Base-by-base conservation (phyloP, 208 protist species). In the Trypanosoma grayi region DNA sequence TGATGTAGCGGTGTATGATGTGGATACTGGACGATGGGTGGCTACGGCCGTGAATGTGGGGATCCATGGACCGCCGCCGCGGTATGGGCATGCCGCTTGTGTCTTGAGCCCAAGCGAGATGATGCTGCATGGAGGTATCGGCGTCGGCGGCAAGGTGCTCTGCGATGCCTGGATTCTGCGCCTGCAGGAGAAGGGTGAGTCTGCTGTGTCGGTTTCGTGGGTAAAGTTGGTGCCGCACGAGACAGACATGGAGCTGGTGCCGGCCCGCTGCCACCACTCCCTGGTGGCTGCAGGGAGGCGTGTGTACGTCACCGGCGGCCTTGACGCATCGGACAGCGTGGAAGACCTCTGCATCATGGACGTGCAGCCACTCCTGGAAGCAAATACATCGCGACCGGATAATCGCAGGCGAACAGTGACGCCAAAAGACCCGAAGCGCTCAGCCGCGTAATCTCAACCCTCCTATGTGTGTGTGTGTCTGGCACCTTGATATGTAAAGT, bases 141-240 rank as follows among this genome's bases (percentile, higher is more conserved):
- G 75, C 27, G 78, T 47, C 20, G 55, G 27, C 18, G 87, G 84
- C 0, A 45, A 64, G 2, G 61, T 87, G 24, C 66, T 83, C 20
- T 61, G 47, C 4, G 87, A 94, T 51, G 79, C 81, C 48, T 94
- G 87, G 84, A 68, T 94, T 65, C 48, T 94, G 60, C 56, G 64
- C 27, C 44, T 70, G 9, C 60, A 53, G 22, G 65, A 70, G 20
- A 62, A 60, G 34, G 39, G 39, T 37, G 64, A 46, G 25, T 31
- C 24, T 22, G 45, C 4, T 44, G 51, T 61, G 7, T 30, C 46
- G 13, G 30, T 68, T 41, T 50, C 58, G 4, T 73, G 58, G 66
- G 41, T 65, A 14, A 62, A 73, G 13, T 3, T 73, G 34, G 33
- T 20, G 40, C 24, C 51, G 11, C 14, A 16, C 8, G 52, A 66